Conservation (phyloP, 495 filamentous ascomycete species). For the Podospora australis region DNA sequence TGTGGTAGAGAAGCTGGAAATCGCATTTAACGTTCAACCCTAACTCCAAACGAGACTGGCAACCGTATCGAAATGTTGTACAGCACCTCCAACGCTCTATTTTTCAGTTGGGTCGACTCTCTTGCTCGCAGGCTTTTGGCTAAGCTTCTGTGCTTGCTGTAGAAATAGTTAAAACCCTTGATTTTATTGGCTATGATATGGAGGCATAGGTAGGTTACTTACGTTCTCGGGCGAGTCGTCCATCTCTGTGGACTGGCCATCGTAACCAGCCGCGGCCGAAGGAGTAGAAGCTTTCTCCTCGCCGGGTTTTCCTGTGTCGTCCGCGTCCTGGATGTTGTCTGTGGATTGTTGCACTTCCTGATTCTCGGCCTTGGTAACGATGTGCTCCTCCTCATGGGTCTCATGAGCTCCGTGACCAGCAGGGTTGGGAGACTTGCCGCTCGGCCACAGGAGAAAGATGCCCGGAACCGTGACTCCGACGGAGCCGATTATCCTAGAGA, state of each 20-base stretch:
- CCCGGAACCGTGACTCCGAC: constrained; percentile 14
- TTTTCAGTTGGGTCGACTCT: constrained; percentile 10
- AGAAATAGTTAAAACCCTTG: neutral
- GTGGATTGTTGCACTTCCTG: neutral
- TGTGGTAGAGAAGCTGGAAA: too few relatives aligned
- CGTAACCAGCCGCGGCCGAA: neutral
- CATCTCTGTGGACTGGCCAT: constrained; percentile 1
- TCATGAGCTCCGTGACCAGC: neutral
- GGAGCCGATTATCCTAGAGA: too few relatives aligned
- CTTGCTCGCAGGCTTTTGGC: constrained; percentile 10
- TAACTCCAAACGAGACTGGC: too few relatives aligned
- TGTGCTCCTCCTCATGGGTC: neutral
- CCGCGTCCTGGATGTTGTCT: neutral
- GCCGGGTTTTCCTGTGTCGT: neutral
- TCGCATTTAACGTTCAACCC: too few relatives aligned
- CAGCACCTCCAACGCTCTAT: neutral
- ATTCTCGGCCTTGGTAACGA: too few relatives aligned
- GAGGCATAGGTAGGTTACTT: neutral
- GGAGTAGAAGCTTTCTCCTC: neutral
- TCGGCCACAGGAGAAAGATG: constrained; percentile 11
- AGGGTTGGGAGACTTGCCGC: neutral
- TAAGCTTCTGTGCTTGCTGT: constrained; percentile 13
- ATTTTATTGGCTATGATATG: too few relatives aligned
- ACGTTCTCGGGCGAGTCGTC: constrained; percentile 7
- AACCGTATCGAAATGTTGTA: too few relatives aligned